Base-by-base conservation (phyloP, 805 yeast genomes). In the Ogataea angusta region DNA sequence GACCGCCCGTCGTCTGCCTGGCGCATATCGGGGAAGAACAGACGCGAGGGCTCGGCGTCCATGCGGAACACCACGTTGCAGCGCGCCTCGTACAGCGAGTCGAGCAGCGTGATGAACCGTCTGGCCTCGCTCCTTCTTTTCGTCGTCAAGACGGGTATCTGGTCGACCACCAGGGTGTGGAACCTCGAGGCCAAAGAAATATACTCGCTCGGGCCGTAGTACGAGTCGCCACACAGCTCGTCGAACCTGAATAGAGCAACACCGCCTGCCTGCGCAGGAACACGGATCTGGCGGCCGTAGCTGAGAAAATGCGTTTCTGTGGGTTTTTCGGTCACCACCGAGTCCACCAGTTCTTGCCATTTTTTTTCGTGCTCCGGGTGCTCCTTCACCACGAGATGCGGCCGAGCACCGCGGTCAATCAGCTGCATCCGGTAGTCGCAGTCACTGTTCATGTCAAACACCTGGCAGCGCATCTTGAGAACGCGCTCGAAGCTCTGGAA, bases 91-190 rank as follows among this genome's bases (percentile, higher is more conserved):
- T 83, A 82, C 10, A 82, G 59, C 0, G 88, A 85, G 59, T 83
- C 89, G 19, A 82, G 54, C 14, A 83, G 59, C 0, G 84, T 78
- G 37, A 83, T 82, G 52, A 82, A 76, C 41, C 84, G 60, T 38
- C 86, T 63, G 2, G 89, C 89, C 51, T 82, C 86, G 49, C 80
- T 80, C 49, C 78, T 80, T 76, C 69, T 72, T 34, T 62, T 69
- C 3, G 75, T 55, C 1, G 77, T 73, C 60, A 83, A 59, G 5
- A 75, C 64, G 0, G 90, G 90, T 3, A 83, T 78, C 37, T 76
- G 63, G 41, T 80, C 82, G 14, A 83, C 53, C 4, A 83, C 66
- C 21, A 84, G 62, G 2, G 80, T 75, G 23, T 70, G 75, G 56
- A 65, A 83, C 16, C 67, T 65, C 0, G 86, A 75, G 0, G 88